Evolutionary conservation across 768 basidiomycete genomes (phyloP), one percentile per base, ranked within the genome.

Genomic region (Leucosporidium yakuticum): DNA sequence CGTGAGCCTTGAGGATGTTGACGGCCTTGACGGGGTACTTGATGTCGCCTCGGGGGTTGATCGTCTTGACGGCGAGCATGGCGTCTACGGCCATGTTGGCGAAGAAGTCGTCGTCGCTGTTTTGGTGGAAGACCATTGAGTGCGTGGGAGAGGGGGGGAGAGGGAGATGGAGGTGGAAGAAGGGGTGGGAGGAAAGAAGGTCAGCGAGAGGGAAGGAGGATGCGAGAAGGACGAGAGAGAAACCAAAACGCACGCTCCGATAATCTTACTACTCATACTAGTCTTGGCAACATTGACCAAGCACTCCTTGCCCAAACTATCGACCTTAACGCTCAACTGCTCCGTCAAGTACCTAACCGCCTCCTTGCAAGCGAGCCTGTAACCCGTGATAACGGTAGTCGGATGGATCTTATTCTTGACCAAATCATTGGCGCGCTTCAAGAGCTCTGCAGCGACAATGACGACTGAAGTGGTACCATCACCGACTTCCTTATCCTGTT

Each of bases 11-110:
- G 74, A 99, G 83, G 34, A 98, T 86, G 77, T 99, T 99, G 71
- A 99, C 96, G 7, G 96, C 96, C 80, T 99, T 98, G 69, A 99
- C 96, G 8, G 96, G 96, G 80, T 98, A 99, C 80, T 97, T 98
- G 77, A 89, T 88, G 78, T 99, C 96, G 36, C 96, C 96, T 62
- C 92, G 86, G 71, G 87, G 81, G 78, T 98, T 98, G 75, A 91
- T 86, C 9, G 92, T 93, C 82, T 88, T 93, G 64, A 99, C 96
- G 5, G 96, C 89, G 56, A 93, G 85, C 92, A 99, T 98, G 34
- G 96, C 96, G 73, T 98, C 94, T 20, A 99, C 96, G 60, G 95
- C 93, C 87, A 99, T 90, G 56, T 96, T 95, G 17, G 95, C 94
- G 79, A 98, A 99, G 62, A 98, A 83, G 77, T 96, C 94, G 75